phyloP scores from a whole-genome alignment of 306 rosid species.

The Chamaecrista fasciculata region DNA sequence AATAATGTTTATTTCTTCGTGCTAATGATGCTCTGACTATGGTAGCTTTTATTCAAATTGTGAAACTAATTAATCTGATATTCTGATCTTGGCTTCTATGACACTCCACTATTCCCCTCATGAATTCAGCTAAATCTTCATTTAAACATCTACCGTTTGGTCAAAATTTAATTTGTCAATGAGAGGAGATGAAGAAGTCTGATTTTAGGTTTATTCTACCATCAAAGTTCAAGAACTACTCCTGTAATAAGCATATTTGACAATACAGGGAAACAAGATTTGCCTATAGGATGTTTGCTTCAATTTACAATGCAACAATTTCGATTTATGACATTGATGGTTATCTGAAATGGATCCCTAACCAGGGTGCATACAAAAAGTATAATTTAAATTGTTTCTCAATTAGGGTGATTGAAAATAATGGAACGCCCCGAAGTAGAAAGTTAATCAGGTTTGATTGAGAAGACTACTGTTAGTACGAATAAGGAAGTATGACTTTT shows the following conservation, averaged over 20 bases:
- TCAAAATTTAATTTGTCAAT: background rate
- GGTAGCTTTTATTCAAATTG: background rate
- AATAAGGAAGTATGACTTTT: background rate
- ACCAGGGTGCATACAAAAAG: background rate
- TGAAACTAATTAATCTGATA: background rate
- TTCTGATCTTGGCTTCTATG: conserved; percentile 21
- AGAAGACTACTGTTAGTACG: background rate
- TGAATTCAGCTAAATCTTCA: background rate
- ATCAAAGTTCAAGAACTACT: background rate
- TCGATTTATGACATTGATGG: background rate
- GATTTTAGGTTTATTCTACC: background rate
- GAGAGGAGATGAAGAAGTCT: background rate
- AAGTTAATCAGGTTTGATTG: background rate
- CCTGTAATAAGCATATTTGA: background rate
- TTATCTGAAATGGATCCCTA: conserved; percentile 24
- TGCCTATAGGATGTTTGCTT: background rate
- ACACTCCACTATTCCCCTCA: too few species aligned
- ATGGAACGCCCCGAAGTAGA: background rate
- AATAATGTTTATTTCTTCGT: background rate
- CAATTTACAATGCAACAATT: background rate
- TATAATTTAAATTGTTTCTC: background rate
- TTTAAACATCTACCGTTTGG: background rate
- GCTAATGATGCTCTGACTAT: background rate
- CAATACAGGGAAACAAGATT: background rate
- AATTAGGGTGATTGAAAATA: background rate